Conservation (phyloP, 441 rosid species). For the Populus hybrid region DNA sequence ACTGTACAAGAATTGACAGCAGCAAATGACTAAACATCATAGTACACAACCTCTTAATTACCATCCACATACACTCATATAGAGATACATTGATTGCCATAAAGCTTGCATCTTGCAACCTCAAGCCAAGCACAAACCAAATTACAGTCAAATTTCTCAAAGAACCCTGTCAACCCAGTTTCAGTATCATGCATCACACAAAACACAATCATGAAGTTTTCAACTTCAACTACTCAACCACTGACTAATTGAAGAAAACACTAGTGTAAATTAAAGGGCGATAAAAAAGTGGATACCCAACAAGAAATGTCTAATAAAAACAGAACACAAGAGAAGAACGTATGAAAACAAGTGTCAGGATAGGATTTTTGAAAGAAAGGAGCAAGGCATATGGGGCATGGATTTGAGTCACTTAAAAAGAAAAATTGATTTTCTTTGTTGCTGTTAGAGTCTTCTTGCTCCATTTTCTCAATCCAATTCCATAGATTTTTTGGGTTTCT, state of each 20-base stretch:
- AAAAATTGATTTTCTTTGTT: constrained; percentile 8
- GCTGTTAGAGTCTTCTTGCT: constrained; percentile 9
- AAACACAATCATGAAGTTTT: neutral
- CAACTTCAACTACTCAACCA: neutral
- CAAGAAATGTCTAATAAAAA: neutral
- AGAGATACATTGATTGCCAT: neutral
- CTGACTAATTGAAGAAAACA: neutral
- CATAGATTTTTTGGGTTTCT: neutral
- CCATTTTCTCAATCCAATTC: constrained; percentile 12
- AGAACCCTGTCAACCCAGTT: neutral
- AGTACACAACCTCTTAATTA: neutral
- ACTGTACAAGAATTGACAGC: too few relatives aligned
- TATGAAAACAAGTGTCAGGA: constrained; percentile 83
- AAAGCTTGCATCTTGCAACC: neutral
- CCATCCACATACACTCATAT: neutral
- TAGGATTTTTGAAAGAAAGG: constrained; percentile 55
- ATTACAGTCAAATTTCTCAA: neutral
- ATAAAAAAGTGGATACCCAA: neutral
- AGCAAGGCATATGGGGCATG: constrained; percentile 78
- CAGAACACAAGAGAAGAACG: constrained; percentile 13
- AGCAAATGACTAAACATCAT: neutral
- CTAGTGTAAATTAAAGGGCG: neutral
- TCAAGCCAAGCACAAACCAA: neutral
- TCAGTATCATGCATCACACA: neutral
- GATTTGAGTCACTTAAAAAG: constrained; percentile 31